These are phyloP conservation scores for Passiflora organensis DNA, from an alignment of 345 rosid species.

Conservation along the genomic window DNA sequence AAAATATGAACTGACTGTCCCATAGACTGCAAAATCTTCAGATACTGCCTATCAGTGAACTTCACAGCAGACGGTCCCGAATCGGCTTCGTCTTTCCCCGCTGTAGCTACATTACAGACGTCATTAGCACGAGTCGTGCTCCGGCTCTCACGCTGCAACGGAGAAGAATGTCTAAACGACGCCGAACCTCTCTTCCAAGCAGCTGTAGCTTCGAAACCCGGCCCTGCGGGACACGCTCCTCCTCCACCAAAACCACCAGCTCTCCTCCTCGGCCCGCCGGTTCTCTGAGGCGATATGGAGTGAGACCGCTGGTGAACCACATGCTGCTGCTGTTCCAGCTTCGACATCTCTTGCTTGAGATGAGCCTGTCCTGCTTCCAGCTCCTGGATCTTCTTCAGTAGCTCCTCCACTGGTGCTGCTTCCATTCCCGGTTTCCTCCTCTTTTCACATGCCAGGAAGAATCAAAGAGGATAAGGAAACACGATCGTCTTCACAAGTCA, in stretches of 20 bases:
- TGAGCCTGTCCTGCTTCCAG: slow-evolving; percentile 82
- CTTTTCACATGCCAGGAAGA: too few species aligned
- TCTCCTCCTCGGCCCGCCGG: slow-evolving; percentile 33
- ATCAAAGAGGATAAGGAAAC: not conserved
- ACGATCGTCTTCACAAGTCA: not conserved
- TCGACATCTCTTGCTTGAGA: slow-evolving; percentile 76
- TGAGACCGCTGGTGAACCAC: slow-evolving; percentile 59
- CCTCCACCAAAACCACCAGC: slow-evolving; percentile 15
- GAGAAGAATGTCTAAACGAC: slow-evolving; percentile 75
- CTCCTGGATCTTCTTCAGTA: slow-evolving; percentile 75
- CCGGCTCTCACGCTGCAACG: slow-evolving; percentile 74
- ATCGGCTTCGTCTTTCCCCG: slow-evolving; percentile 14
- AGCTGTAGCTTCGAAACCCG: slow-evolving; percentile 18
- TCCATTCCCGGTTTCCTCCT: slow-evolving; percentile 35
- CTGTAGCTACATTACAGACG: not conserved
- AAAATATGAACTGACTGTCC: slow-evolving; percentile 87
- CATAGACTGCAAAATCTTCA: slow-evolving; percentile 89
- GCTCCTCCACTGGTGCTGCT: slow-evolving; percentile 67
- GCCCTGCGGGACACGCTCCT: not conserved
- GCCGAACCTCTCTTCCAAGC: slow-evolving; percentile 55
- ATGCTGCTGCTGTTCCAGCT: slow-evolving; percentile 36
- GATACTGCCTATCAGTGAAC: slow-evolving; percentile 62
- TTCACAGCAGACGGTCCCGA: slow-evolving; percentile 53
- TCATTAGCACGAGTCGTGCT: not conserved
- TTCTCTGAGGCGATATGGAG: slow-evolving; percentile 73